Base-by-base conservation (phyloP, 2,329 filamentous ascomycete species). In the Verticillium nubilum region DNA sequence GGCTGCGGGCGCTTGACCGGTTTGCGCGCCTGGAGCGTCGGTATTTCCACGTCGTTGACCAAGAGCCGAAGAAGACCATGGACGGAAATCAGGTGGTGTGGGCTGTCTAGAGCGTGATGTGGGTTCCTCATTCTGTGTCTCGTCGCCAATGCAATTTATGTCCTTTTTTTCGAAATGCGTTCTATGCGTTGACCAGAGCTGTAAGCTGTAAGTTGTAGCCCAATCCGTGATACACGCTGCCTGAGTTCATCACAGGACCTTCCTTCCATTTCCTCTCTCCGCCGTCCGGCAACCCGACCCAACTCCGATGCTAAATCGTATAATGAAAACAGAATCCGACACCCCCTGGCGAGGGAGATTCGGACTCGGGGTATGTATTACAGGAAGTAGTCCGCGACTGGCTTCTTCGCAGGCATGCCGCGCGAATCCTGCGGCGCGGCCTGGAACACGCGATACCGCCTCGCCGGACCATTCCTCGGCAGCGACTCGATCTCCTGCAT, bases 341-440 rank as follows among this genome's bases (percentile, higher is more conserved):
- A 5, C 29, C 29, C 13, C 29, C 9, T 31, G 29, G 13, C 42
- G 19, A 3, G n/a, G n/a, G 42, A 47, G 42, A 23, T 4, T 25
- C 19, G 17, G 19, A 25, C 23, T 25, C 42, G n/a, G 23, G 35
- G 25, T 33, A 15, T 19, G 25, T 56, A 47, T 73, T 72, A 87
- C 75, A 99, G 79, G 74, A 99, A 99, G 79, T 98, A 99, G 76
- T 98, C 94, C 15, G 92, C 92, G 58, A 97, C 92, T 3, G 95
- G 95, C 76, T 98, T 98, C 84, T 99, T 99, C 3, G 95, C 95
- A 61, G 95, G 95, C 95, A 99, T 99, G 4, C 95, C 95, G 67
- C 95, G 84, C 1, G 90, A 92, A 73, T 98, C 95, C 77, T 99
- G 95, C 57, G 95, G 93, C 58, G 95, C 95, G 0, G 95, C 95